Conservation (phyloP, 345 rosid genomes). For the Gossypium thurberi region DNA sequence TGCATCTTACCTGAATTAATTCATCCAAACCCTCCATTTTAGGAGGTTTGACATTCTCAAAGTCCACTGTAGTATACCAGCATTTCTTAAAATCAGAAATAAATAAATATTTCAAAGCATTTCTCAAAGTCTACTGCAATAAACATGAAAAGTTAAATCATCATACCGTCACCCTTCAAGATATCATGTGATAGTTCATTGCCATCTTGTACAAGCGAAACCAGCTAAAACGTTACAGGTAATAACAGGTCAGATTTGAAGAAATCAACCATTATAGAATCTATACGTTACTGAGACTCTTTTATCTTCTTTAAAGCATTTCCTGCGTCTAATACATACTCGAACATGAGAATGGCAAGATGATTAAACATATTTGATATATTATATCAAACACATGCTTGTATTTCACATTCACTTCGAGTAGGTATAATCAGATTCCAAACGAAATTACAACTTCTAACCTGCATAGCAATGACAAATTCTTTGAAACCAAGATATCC, state of each 20-base stretch:
- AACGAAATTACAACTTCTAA: neutral
- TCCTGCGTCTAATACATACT: too few relatives aligned
- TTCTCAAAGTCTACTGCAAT: too few relatives aligned
- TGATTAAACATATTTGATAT: neutral
- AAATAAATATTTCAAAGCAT: neutral
- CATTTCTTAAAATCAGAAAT: neutral
- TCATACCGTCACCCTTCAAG: conserved; percentile 42
- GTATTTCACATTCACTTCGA: neutral
- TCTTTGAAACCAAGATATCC: conserved; percentile 80
- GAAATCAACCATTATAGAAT: conserved; percentile 8
- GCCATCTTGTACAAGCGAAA: conserved; percentile 68
- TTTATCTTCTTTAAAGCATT: neutral
- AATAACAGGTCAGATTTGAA: conserved; percentile 19
- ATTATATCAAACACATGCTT: neutral
- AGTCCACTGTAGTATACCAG: conserved; percentile 44
- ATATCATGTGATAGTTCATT: conserved; percentile 53
- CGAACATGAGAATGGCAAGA: too few relatives aligned
- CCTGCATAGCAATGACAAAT: conserved; percentile 51
- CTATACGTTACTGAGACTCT: neutral
- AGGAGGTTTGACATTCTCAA: conserved; percentile 53
- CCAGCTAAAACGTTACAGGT: conserved; percentile 45
- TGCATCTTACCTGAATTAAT: conserved; percentile 45
- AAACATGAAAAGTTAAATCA: neutral
- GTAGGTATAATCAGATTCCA: neutral
- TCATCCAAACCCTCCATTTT: conserved; percentile 63